Conservation (phyloP, 2,329 filamentous ascomycete species). For the Fusarium abutilonis region DNA sequence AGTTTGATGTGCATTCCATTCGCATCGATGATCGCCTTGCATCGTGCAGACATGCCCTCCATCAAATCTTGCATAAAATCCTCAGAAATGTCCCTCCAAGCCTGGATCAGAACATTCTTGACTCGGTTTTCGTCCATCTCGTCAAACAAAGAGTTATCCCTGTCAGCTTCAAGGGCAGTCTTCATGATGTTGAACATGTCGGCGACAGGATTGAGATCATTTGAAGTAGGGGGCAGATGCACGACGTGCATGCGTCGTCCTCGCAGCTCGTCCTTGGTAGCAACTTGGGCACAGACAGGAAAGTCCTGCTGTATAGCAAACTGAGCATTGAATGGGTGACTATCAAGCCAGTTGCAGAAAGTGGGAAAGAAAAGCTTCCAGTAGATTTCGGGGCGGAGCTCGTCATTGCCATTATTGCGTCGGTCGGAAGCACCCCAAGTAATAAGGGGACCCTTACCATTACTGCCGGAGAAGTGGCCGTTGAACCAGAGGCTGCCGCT, state of each 20-base stretch:
- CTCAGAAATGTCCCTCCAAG: constrained; percentile 13
- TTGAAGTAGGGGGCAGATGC: constrained; percentile 20
- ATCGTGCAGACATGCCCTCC: constrained; percentile 22
- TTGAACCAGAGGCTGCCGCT: constrained; percentile 3
- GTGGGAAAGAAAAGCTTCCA: constrained; percentile 1
- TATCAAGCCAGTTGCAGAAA: constrained; percentile 7
- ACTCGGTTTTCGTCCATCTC: not conserved
- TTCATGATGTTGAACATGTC: constrained; percentile 16
- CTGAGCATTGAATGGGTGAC: not conserved
- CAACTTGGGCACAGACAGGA: not conserved
- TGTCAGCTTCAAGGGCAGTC: constrained; percentile 7
- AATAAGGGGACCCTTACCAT: constrained; percentile 17
- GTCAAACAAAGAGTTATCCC: not conserved
- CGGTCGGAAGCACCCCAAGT: constrained; percentile 1
- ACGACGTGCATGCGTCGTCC: constrained; percentile 4
- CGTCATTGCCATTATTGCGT: not conserved
- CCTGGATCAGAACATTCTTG: not conserved
- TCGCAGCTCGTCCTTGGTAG: constrained; percentile 10
- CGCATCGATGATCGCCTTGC: constrained; percentile 32
- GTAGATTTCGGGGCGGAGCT: constrained; percentile 6
- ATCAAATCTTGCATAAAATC: constrained; percentile 11
- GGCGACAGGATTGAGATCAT: constrained; percentile 28
- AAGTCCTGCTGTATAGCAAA: constrained; percentile 14
- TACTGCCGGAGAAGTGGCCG: constrained; percentile 20
- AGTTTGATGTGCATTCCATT: constrained; percentile 23